Evolutionary conservation across 179 eudicot genomes (phyloP).

Genomic region (Gypsophila paniculata): DNA sequence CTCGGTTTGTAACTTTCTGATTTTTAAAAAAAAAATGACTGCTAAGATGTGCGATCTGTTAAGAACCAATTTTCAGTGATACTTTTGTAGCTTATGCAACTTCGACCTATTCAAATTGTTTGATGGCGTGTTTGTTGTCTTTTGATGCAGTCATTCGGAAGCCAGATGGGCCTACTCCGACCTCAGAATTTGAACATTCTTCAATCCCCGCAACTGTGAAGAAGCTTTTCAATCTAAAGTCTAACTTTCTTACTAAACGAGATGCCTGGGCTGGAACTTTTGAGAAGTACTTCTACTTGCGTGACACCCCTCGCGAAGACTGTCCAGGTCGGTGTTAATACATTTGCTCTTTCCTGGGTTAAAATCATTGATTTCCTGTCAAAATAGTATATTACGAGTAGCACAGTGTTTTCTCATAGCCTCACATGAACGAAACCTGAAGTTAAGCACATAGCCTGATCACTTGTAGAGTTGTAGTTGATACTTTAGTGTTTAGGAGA

Average conservation of each 20-base stretch:
- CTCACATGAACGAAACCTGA: background rate
- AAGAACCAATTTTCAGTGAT: background rate
- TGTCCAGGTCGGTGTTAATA: slow-evolving; percentile 69
- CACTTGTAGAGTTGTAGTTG: no score
- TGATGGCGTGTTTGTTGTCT: slow-evolving; percentile 8
- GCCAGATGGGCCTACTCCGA: slow-evolving; percentile 80
- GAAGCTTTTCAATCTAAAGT: slow-evolving; percentile 78
- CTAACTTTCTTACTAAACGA: slow-evolving; percentile 83
- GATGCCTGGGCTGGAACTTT: slow-evolving; percentile 99
- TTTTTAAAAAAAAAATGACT: background rate
- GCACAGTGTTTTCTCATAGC: no score
- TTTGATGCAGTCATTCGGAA: slow-evolving; percentile 67
- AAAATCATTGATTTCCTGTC: background rate
- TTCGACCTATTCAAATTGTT: slow-evolving; percentile 3
- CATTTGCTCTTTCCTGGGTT: slow-evolving; percentile 10
- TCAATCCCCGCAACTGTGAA: slow-evolving; percentile 94
- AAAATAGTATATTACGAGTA: background rate
- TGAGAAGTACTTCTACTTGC: slow-evolving; percentile 67
- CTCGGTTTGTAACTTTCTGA: background rate
- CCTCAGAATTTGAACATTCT: slow-evolving; percentile 89
- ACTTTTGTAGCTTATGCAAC: background rate
- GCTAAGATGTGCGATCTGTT: background rate
- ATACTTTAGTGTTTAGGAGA: no score
- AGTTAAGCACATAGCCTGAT: no score
- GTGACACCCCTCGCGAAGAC: slow-evolving; percentile 81